Evolutionary conservation across 2,329 filamentous ascomycete species (phyloP), one percentile per base, ranked within the genome.

Genomic region (Escovopsis sp.): DNA sequence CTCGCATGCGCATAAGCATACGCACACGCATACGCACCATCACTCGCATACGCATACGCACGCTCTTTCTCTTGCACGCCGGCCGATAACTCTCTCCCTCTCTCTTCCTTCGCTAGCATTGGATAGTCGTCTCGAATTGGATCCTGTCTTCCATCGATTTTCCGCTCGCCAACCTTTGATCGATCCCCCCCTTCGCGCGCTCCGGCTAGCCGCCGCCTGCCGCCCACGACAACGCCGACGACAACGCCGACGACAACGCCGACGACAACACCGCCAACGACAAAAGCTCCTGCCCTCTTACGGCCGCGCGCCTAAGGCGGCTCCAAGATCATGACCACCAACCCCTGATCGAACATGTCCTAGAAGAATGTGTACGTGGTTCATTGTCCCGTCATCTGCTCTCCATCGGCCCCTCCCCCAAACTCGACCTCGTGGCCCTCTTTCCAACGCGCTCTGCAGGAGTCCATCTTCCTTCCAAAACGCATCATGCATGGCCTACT

Each of bases 321-420:
- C 45, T 45, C 48, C 42, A 42, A 48, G 55, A 55, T 45, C 47
- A 55, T 57, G 49, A 49, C 44, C 40, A 43, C 45, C 40, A 42
- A 44, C 44, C 46, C 42, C 47, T 54, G 49, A 46, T 48, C 50
- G 47, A 55, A 53, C 49, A 58, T 60, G 58, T 57, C 43, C 48
- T 54, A 54, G 48, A 53, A 60, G 52, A 54, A 61, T 61, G 57
- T 61, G 57, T 61, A 57, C 52, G 57, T 57, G 31, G 9, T 27
- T 28, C 9, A 15, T 28, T 31, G 14, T 35, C 26, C 27, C 25
- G n/a, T n/a, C n/a, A n/a, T n/a, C 31, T 35, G 16, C 18, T 30
- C 31, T 34, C 15, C 37, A 27, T 28, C 29, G 26, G 33, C 27
- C 19, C 37, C n/a, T n/a, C n/a, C n/a, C n/a, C n/a, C n/a, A n/a